phyloP scores from a whole-genome alignment of 2,329 filamentous ascomycete species.

The Nemania abortiva region DNA sequence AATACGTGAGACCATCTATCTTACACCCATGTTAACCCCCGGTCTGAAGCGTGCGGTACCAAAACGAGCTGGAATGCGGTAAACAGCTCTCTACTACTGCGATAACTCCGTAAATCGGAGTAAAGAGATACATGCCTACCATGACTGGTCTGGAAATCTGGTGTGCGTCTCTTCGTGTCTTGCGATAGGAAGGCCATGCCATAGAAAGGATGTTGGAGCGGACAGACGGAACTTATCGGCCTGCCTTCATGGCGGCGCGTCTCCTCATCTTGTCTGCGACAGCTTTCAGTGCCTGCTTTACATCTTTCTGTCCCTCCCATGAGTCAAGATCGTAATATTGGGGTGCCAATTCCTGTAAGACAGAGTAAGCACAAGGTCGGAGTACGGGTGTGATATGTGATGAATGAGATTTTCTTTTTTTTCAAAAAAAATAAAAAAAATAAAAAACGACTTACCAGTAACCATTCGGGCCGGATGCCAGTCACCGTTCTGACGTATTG shows the following conservation, averaged over 20 bases:
- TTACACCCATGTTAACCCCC: background rate
- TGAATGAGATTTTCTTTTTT: background rate
- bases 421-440: slow-evolving; percentile 2
- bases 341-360: slow-evolving; percentile 84
- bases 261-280: slow-evolving; percentile 71
- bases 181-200: background rate
- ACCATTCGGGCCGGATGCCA: slow-evolving; percentile 91
- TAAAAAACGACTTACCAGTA: slow-evolving; percentile 74
- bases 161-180: background rate
- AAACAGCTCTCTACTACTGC: background rate
- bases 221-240: slow-evolving; percentile 42
- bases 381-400: background rate
- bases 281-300: slow-evolving; percentile 75
- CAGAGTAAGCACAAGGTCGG: slow-evolving; percentile 50
- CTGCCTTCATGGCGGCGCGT: slow-evolving; percentile 67
- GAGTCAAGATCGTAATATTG: slow-evolving; percentile 88
- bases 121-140: background rate
- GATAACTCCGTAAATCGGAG: background rate
- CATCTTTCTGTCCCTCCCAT: slow-evolving; percentile 84
- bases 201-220: background rate
- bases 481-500: slow-evolving; percentile 98
- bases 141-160: background rate
- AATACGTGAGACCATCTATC: background rate
- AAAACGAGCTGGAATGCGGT: background rate
- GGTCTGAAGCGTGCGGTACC: background rate